Conservation (phyloP, 345 rosid species). For the Alliaria petiolata region DNA sequence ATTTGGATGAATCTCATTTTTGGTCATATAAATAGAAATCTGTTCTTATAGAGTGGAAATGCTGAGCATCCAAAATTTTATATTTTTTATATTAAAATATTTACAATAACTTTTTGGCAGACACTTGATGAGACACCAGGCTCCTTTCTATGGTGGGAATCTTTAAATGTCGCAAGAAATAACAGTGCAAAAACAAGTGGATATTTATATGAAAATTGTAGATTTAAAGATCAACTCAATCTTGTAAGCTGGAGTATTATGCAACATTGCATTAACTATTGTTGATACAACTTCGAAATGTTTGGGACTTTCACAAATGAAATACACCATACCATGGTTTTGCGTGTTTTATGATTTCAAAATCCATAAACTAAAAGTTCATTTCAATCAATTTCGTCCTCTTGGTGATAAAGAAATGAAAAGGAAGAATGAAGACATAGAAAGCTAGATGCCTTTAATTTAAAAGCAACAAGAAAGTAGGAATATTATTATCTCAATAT, state of each 20-base stretch:
- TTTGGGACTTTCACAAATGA: background rate
- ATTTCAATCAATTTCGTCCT: slow-evolving; percentile 6
- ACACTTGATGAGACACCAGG: slow-evolving; percentile 12
- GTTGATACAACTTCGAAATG: background rate
- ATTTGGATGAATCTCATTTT: background rate
- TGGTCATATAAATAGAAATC: background rate
- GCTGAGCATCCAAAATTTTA: background rate
- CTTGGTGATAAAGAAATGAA: background rate
- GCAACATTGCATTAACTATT: background rate
- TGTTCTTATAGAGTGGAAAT: background rate
- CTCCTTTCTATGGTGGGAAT: slow-evolving; percentile 22
- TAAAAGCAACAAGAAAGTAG: slow-evolving; percentile 6
- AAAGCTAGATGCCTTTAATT: slow-evolving; percentile 6
- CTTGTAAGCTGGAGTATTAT: background rate
- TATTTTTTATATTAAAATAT: background rate
- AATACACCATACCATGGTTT: background rate
- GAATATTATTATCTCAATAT: background rate
- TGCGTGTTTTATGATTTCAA: background rate
- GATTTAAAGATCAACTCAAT: background rate
- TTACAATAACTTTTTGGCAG: background rate
- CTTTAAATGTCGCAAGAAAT: background rate
- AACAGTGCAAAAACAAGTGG: background rate
- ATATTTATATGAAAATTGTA: background rate
- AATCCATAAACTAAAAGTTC: background rate
- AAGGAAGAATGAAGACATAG: background rate